phyloP scores from a whole-genome alignment of 371 early-diverging fungal species.

The Sporodiniella umbellata region DNA sequence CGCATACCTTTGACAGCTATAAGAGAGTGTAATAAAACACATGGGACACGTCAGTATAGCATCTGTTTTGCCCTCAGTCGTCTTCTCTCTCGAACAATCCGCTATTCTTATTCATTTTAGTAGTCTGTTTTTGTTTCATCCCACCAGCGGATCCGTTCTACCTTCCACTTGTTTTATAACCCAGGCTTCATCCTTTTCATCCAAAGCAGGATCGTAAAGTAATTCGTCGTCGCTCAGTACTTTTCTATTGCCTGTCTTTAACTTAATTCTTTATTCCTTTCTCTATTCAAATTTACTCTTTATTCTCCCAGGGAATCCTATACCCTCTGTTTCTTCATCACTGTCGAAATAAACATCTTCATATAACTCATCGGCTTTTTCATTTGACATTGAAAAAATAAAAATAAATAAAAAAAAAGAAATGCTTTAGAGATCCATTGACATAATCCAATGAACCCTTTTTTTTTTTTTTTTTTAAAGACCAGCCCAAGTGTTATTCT shows the following conservation, averaged over 20 bases:
- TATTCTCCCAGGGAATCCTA: conserved; percentile 6
- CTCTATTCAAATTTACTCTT: conserved; percentile 4
- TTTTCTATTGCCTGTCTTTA: conserved; percentile 4
- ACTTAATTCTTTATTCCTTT: conserved; percentile 5
- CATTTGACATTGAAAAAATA: not conserved
- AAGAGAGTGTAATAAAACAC: conserved; percentile 63
- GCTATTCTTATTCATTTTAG: not conserved
- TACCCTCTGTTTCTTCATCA: conserved; percentile 25
- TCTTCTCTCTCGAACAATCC: not conserved
- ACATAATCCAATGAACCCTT: too few species aligned
- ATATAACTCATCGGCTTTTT: conserved; percentile 24
- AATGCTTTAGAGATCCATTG: too few species aligned
- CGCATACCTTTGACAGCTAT: conserved; percentile 63
- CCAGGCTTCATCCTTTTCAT: conserved; percentile 59
- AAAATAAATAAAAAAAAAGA: not conserved
- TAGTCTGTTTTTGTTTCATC: not conserved
- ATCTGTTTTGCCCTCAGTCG: conserved; percentile 43
- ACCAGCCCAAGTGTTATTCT: too few species aligned
- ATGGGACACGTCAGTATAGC: conserved; percentile 66
- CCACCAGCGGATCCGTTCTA: conserved; percentile 4
- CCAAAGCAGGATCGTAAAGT: conserved; percentile 56
- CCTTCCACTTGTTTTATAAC: conserved; percentile 50
- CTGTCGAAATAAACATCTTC: conserved; percentile 53
- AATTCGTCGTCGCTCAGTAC: conserved; percentile 49
- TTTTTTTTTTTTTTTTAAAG: too few species aligned